phyloP scores from a whole-genome alignment of 2,329 filamentous ascomycete species.

The Hymenoscyphus fructigenus region DNA sequence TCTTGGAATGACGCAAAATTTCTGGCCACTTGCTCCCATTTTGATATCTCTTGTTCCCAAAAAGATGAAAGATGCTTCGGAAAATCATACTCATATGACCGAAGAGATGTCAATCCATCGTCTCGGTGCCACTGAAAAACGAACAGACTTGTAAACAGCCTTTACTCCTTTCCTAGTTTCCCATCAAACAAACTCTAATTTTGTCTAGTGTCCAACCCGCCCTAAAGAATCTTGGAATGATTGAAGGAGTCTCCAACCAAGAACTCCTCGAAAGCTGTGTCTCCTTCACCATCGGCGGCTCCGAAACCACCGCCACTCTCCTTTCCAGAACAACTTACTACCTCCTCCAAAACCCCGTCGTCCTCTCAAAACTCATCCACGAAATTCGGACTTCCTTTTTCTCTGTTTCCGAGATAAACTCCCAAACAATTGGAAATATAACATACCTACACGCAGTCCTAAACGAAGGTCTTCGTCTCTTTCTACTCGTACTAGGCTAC shows the following conservation, averaged over 20 bases:
- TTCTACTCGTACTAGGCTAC: conserved; percentile 34
- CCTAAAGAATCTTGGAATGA: conserved; percentile 31
- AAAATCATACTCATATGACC: conserved; percentile 19
- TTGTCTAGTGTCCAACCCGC: conserved; percentile 23
- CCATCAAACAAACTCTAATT: neutral
- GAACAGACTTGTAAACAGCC: conserved; percentile 35
- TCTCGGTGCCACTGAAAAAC: conserved; percentile 30
- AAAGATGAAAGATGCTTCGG: neutral
- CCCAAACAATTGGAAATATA: conserved; percentile 10
- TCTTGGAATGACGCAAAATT: conserved; percentile 12
- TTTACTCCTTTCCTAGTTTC: neutral
- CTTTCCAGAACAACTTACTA: conserved; percentile 39
- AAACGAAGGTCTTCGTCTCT: conserved; percentile 40
- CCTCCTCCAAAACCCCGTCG: conserved; percentile 22
- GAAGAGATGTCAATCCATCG: conserved; percentile 22
- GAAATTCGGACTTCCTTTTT: conserved; percentile 45
- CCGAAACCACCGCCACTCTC: conserved; percentile 40
- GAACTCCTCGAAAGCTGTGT: conserved; percentile 18
- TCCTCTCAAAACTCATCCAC: conserved; percentile 39
- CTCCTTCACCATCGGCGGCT: conserved; percentile 36
- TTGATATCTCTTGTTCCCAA: conserved; percentile 8
- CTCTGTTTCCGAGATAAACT: conserved; percentile 21
- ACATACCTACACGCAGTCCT: conserved; percentile 40
- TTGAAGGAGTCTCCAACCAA: conserved; percentile 15
- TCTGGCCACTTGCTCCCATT: conserved; percentile 3